Base-by-base conservation (phyloP, 148 eudicot species). In the Arbutus unedo region DNA sequence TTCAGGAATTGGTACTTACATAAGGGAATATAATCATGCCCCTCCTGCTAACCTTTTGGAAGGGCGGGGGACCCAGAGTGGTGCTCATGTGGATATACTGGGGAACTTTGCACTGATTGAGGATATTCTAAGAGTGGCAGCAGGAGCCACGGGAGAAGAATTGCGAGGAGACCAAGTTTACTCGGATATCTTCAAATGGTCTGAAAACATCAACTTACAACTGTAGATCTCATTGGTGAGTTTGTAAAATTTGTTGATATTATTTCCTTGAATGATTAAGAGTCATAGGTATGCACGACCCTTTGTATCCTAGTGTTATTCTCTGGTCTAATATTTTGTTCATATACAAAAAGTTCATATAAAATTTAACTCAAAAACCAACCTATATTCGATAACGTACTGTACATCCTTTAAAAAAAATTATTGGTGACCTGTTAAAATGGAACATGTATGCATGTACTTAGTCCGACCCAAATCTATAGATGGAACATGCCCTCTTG, bases 1-100 rank as follows among this genome's bases (percentile, higher is more conserved):
- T 44, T 89, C 95, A 2, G 98, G 97, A 3, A 90, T 91, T 25
- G 81, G 60, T 77, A 91, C 92, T 31, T 89, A 85, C 78, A 81
- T 89, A 79, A 90, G 95, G 84, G 98, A 95, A 85, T 95, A 93
- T 76, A 82, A 85, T 75, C 98, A 95, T 83, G 90, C 91, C 23
- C 95, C 98, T 79, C 98, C 98, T 0, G 90, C 93, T 25, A 95
- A 81, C 81, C 91, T 93, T 44, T 84, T 95, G 48, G 95, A 95
- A 78, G 98, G 98, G 16, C 85, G 98, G 80, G 98, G 98, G 50
- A 91, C 95, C 25, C 93, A 95, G 80, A 95, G 98, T 73, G 98
- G 98, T 73, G 92, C 92, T 57, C 98, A 95, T 85, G 98, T 95
- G 7, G 95, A 95, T 83, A 93, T 93, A 80, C 87, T 93, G 94